Percentiles rank a stretch among this genome's conserved stretches.
phyloP scores from a whole-genome alignment of 108 stramenopile genomes.

The Skeletonema grethae region DNA sequence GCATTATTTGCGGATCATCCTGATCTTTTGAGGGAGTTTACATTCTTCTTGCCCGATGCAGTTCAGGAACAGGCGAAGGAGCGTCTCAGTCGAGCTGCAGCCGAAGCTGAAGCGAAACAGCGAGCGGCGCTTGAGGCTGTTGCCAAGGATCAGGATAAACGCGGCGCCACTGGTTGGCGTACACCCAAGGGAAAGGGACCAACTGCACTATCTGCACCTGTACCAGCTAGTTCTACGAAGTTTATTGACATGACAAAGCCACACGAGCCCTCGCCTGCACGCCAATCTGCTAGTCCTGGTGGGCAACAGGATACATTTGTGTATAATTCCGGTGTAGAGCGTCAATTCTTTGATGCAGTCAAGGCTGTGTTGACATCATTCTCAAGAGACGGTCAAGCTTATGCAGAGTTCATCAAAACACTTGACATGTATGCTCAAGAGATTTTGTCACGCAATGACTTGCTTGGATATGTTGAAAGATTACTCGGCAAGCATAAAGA shows the following conservation, averaged over 20 bases:
- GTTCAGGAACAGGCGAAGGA: slow-evolving; percentile 93
- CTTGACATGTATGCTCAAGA: slow-evolving; percentile 95
- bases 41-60: slow-evolving; percentile 94
- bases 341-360: slow-evolving; percentile 89
- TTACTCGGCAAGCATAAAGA: slow-evolving; percentile 91
- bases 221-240: slow-evolving; percentile 40
- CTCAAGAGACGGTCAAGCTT: slow-evolving; percentile 88
- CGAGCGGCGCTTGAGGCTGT: slow-evolving; percentile 55
- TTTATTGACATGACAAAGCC: slow-evolving; percentile 80
- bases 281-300: slow-evolving; percentile 7
- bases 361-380: slow-evolving; percentile 82
- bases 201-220: background rate
- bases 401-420: slow-evolving; percentile 95
- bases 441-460: slow-evolving; percentile 86
- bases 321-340: slow-evolving; percentile 89
- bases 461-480: slow-evolving; percentile 91
- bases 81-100: slow-evolving; percentile 82
- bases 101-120: slow-evolving; percentile 84
- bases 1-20: slow-evolving; percentile 91
- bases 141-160: slow-evolving; percentile 39
- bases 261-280: slow-evolving; percentile 10
- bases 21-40: slow-evolving; percentile 91
- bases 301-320: slow-evolving; percentile 62
- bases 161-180: slow-evolving; percentile 48
- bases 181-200: slow-evolving; percentile 11